Base-by-base conservation (phyloP, 2,329 filamentous ascomycete species). In the Aspergillus puulaauensis region DNA sequence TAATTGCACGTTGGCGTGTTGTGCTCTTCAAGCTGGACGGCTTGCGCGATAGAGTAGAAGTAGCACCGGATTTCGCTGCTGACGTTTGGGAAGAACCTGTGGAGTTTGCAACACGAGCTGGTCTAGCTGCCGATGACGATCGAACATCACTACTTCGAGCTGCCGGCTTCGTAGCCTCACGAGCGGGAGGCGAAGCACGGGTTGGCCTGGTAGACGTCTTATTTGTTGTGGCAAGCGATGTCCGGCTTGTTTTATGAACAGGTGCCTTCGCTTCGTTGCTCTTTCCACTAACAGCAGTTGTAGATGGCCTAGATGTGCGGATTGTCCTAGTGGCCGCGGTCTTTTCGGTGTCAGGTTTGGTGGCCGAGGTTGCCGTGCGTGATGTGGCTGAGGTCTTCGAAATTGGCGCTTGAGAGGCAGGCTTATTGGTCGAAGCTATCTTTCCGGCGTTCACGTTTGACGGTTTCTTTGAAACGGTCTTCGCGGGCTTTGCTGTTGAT, bases 1-100 rank as follows among this genome's bases (percentile, higher is more conserved):
- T 66, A 33, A 60, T 61, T 24, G 66, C 60, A 35, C 67, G 69
- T 23, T 63, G 53, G 45, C 66, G 63, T 33, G 54, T 63, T 41
- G 68, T 61, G 55, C 61, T 64, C 61, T 69, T 73, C 48, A 74
- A 62, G 27, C 68, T 67, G 3, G 75, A 76, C 19, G 71, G 71
- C 58, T 77, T 76, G 52, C 75, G 71, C 7, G 67, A 66, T 35
- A 74, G 65, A 35, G 66, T 55, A 24, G 63, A 61, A 21, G 61
- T 53, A 45, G 41, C 19, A 8, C 41, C n/a, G 14, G 60, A 60
- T 63, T 73, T 78, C 9, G 74, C 71, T 6, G 73, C 66, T 35
- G 77, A 75, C 23, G 78, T 65, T 27, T 73, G 69, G 15, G 75
- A 79, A 21, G 78, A 71, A 8, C 74, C 75, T 49, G 71, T 69